These are phyloP conservation scores for Xylaria bambusicola DNA, from an alignment of 495 filamentous ascomycete species.

Conservation along the genomic window DNA sequence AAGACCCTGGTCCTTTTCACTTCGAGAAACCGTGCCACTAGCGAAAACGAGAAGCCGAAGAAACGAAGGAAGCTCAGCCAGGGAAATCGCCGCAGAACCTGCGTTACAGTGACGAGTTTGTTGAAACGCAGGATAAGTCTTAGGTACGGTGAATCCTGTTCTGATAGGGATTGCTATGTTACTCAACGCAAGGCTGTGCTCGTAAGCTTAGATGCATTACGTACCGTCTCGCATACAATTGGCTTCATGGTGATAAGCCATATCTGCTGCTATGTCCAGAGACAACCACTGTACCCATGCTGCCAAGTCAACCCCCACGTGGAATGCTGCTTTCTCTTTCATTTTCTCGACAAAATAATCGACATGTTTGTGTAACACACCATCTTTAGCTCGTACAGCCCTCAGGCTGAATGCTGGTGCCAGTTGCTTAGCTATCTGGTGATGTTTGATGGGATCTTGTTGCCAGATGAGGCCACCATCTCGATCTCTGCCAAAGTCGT, in stretches of 20 bases:
- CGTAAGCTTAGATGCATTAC: neutral
- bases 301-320: too few relatives aligned
- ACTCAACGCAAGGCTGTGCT: too few relatives aligned
- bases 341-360: constrained; percentile 25
- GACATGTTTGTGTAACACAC: constrained; percentile 22
- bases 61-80: too few relatives aligned
- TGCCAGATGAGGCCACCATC: constrained; percentile 25
- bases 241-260: constrained; percentile 19
- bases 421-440: constrained; percentile 21
- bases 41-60: too few relatives aligned
- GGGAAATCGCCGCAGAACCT: too few relatives aligned
- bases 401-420: constrained; percentile 24
- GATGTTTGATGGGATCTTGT: constrained; percentile 22
- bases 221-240: constrained; percentile 20
- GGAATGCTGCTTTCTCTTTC: too few relatives aligned
- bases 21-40: too few relatives aligned
- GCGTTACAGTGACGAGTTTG: too few relatives aligned
- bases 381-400: constrained; percentile 24
- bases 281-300: constrained; percentile 21
- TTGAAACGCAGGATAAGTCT: too few relatives aligned
- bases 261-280: constrained; percentile 22
- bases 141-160: too few relatives aligned
- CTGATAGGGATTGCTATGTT: too few relatives aligned
- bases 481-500: constrained; percentile 19
- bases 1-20: too few relatives aligned